These are phyloP conservation scores for Plasmodium knowlesi DNA, from an alignment of 169 alveolate species.

Conservation along the genomic window DNA sequence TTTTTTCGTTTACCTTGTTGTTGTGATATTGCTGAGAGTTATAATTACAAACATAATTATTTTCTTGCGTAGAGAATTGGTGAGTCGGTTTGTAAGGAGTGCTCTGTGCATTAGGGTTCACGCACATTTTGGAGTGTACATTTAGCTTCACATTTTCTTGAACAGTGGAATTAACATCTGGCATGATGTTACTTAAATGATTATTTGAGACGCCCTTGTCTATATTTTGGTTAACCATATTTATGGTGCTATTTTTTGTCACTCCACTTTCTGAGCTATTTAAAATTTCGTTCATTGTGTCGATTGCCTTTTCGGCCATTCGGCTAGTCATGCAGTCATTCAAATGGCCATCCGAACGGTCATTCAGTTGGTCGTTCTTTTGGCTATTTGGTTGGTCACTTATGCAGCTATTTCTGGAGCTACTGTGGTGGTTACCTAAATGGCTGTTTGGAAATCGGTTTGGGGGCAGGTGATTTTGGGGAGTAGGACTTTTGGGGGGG, in stretches of 20 bases:
- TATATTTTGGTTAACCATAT: constrained; percentile 58
- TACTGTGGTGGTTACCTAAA: not conserved
- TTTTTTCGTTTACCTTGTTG: constrained; percentile 32
- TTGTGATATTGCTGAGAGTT: constrained; percentile 20
- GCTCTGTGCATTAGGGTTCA: constrained; percentile 21
- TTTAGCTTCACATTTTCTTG: constrained; percentile 37
- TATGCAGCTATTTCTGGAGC: not conserved
- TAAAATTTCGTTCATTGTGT: constrained; percentile 20
- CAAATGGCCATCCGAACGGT: not conserved
- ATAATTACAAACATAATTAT: constrained; percentile 38
- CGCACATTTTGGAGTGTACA: constrained; percentile 16
- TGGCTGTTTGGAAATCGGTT: not conserved
- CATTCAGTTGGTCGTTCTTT: not conserved
- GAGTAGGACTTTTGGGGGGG: not conserved
- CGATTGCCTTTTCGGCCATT: constrained; percentile 8
- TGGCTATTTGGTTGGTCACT: not conserved
- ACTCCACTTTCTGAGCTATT: constrained; percentile 23
- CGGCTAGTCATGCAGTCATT: not conserved
- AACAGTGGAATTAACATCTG: constrained; percentile 7
- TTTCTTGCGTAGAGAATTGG: constrained; percentile 19
- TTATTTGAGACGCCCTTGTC: constrained; percentile 33
- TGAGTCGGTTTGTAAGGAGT: not conserved
- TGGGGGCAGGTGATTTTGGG: not conserved
- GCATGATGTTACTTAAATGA: constrained; percentile 25
- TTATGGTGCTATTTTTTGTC: constrained; percentile 31